Evolutionary conservation across 164 flowering plant genomes (phyloP).

Genomic region (Warburgia ugandensis): DNA sequence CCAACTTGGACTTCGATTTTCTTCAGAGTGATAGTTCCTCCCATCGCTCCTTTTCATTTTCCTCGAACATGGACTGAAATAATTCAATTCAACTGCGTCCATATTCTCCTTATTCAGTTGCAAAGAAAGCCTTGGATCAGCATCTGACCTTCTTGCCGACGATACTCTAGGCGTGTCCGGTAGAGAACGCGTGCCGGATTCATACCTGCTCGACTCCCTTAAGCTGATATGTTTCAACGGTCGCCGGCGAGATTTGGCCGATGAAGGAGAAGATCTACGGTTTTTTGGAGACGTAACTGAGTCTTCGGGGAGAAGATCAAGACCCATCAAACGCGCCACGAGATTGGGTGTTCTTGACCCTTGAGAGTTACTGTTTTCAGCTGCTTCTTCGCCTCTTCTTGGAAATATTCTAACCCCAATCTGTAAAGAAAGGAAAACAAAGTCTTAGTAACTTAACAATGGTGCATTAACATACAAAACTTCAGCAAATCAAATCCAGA

Average conservation of each 20-base stretch:
- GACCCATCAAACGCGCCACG: constrained; percentile 92
- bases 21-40: constrained; percentile 10
- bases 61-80: too few species aligned
- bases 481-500: neutral
- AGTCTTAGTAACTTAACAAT: neutral
- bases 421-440: constrained; percentile 16
- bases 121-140: constrained; percentile 60
- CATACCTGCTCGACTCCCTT: constrained; percentile 3
- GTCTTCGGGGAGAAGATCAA: constrained; percentile 71
- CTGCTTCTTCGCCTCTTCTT: constrained; percentile 13
- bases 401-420: constrained; percentile 42
- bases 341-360: constrained; percentile 63
- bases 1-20: constrained; percentile 40
- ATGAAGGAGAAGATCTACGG: constrained; percentile 3
- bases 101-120: constrained; percentile 56
- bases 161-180: constrained; percentile 75
- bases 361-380: constrained; percentile 42
- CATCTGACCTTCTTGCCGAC: constrained; percentile 58
- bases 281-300: neutral
- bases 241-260: constrained; percentile 3
- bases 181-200: constrained; percentile 33
- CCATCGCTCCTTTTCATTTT: constrained; percentile 17
- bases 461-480: too few species aligned
- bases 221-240: too few species aligned
- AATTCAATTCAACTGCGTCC: constrained; percentile 21